Evolutionary conservation across 2,329 filamentous ascomycete species (phyloP), one percentile per base, ranked within the genome.

Genomic region (Shiraia sp.): DNA sequence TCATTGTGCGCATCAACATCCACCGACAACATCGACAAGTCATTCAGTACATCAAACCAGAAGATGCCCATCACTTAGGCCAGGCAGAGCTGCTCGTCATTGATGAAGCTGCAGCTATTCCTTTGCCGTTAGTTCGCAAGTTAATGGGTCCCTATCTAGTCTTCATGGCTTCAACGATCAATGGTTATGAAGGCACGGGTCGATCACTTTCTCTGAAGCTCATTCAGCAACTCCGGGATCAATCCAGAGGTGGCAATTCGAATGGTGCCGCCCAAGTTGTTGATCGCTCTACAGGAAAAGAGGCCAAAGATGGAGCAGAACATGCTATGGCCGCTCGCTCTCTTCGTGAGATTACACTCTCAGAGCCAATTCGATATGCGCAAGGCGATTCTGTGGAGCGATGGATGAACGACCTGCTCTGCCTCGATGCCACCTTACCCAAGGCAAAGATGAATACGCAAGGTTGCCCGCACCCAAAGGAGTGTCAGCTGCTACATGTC

Each of bases 161-260:
- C 7, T 99, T 99, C 72, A 97, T 99, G 93, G 90, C 95, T 1
- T 99, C 93, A 1, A 99, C 93, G 2, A 96, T 99, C 74, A 97
- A 97, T 65, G 93, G 93, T 44, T 99, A 99, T 67, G 93, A 99
- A 74, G 93, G 93, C 42, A 99, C 93, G 6, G 93, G 93, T 28
- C 84, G 93, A 43, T 97, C 93, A 1, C 79, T 99, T 5, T 97
- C 93, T 0, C 76, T 99, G 39, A 99, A 99, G 74, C 79, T 99
- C 53, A 96, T 99, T 52, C 95, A 97, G 68, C 92, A 99, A 71
- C 81, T 99, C 16, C 86, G 93, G 44, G 92, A 99, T 61, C 91
- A 99, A 66, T 95, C 92, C 24, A 80, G 88, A 57, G 82, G 83
- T 27, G 79, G 79, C 13, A 80, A 81, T 40, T 55, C 72, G 1